These are phyloP conservation scores for Ganoderma sp. DNA, from an alignment of 1,284 basidiomycete genomes.

Conservation along the genomic window DNA sequence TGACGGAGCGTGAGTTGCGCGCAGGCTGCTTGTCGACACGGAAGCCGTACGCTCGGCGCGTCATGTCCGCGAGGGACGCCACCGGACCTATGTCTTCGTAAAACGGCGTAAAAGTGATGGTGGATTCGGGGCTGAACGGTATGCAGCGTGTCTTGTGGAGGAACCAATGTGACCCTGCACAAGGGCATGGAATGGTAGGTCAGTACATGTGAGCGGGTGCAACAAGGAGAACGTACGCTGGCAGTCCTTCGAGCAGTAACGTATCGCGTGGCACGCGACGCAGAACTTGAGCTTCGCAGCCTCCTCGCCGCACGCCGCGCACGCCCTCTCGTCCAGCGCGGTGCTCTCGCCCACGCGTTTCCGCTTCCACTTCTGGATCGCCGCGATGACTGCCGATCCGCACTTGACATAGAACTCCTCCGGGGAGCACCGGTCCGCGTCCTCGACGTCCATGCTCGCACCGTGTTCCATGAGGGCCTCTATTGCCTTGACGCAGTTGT, in stretches of 20 bases:
- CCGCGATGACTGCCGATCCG: slow-evolving; percentile 55
- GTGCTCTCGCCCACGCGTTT: slow-evolving; percentile 51
- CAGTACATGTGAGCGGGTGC: not conserved
- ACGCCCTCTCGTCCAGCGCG: slow-evolving; percentile 49
- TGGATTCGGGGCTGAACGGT: slow-evolving; percentile 49
- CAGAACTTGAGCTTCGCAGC: slow-evolving; percentile 49
- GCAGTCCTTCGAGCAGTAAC: slow-evolving; percentile 60
- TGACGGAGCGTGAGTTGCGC: slow-evolving; percentile 35
- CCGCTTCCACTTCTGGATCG: slow-evolving; percentile 54
- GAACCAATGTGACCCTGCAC: slow-evolving; percentile 52
- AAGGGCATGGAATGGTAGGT: not conserved
- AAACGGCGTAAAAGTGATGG: slow-evolving; percentile 52
- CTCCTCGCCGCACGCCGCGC: slow-evolving; percentile 45
- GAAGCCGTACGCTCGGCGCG: slow-evolving; percentile 44
- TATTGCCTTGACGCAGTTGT: slow-evolving; percentile 43
- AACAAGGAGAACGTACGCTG: slow-evolving; percentile 49
- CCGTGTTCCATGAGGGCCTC: slow-evolving; percentile 57
- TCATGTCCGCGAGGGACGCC: slow-evolving; percentile 43
- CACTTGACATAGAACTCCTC: slow-evolving; percentile 41
- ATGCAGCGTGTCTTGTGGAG: slow-evolving; percentile 54
- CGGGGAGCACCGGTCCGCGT: slow-evolving; percentile 51
- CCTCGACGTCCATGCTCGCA: slow-evolving; percentile 52
- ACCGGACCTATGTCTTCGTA: slow-evolving; percentile 42
- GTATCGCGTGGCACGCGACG: slow-evolving; percentile 47
- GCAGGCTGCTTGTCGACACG: slow-evolving; percentile 32